phyloP scores from a whole-genome alignment of 1,139 yeast genomes.

The Suhomyces chickasaworum region DNA sequence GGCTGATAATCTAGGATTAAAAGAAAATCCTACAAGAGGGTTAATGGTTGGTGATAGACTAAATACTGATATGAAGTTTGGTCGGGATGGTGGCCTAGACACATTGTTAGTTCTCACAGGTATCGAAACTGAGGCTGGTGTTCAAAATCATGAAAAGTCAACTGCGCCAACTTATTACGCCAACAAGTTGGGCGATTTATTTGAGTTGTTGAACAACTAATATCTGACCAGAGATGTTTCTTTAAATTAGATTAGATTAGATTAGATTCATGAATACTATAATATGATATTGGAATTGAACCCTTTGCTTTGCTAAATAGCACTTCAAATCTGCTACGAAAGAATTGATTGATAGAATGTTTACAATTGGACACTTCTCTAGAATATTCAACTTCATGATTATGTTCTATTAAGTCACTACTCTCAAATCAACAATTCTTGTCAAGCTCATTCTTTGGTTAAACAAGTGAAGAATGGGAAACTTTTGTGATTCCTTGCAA shows the following conservation, averaged over 20 bases:
- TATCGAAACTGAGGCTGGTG: conserved; percentile 72
- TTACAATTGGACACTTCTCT: too few relatives aligned
- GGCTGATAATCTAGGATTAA: conserved; percentile 54
- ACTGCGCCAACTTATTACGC: conserved; percentile 72
- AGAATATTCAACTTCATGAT: too few relatives aligned
- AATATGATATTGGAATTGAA: too few relatives aligned
- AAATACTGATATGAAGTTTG: conserved; percentile 93
- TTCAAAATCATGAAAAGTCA: conserved; percentile 40
- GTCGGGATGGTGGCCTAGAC: conserved; percentile 78
- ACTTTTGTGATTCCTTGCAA: too few relatives aligned
- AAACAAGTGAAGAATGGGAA: too few relatives aligned
- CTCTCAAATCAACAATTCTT: too few relatives aligned
- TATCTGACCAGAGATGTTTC: background rate
- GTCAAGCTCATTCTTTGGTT: too few relatives aligned
- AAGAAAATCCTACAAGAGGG: conserved; percentile 60
- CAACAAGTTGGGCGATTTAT: conserved; percentile 73
- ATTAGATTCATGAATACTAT: too few relatives aligned
- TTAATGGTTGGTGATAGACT: conserved; percentile 95
- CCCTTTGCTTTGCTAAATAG: too few relatives aligned
- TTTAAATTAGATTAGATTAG: background rate
- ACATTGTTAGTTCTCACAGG: conserved; percentile 90
- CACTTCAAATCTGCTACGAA: too few relatives aligned
- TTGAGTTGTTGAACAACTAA: conserved; percentile 40
- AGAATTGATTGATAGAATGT: too few relatives aligned
- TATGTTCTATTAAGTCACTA: too few relatives aligned